phyloP scores from a whole-genome alignment of 345 rosid genomes.

The Citropsis articulata region DNA sequence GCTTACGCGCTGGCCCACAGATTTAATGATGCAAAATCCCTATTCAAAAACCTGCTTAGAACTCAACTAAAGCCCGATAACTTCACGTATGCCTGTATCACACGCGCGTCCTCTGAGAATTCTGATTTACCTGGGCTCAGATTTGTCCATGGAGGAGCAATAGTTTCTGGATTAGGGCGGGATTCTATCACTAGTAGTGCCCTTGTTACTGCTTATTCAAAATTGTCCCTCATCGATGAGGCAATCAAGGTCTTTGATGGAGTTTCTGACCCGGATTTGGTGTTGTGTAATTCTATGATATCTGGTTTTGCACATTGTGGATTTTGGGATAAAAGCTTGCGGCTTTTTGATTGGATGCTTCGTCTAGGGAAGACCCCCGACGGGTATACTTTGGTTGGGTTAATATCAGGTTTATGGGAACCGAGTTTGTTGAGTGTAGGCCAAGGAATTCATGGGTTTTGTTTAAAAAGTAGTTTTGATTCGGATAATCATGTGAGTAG shows the following conservation, averaged over 20 bases:
- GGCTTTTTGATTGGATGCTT: constrained; percentile 53
- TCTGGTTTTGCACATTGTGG: constrained; percentile 59
- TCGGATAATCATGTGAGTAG: constrained; percentile 54
- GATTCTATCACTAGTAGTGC: constrained; percentile 64
- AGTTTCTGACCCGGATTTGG: constrained; percentile 63
- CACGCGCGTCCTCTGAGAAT: constrained; percentile 59
- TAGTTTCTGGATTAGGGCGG: constrained; percentile 54
- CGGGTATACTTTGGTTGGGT: constrained; percentile 66
- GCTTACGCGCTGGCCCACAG: constrained; percentile 52
- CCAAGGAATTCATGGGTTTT: constrained; percentile 64
- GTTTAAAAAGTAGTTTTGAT: constrained; percentile 60
- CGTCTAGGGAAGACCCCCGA: constrained; percentile 45
- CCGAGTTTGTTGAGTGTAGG: constrained; percentile 40
- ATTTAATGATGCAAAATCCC: constrained; percentile 30
- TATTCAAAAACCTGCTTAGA: constrained; percentile 50
- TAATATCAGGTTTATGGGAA: constrained; percentile 51
- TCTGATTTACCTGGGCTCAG: constrained; percentile 40
- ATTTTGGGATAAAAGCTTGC: constrained; percentile 46
- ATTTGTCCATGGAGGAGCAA: constrained; percentile 50
- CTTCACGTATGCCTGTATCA: constrained; percentile 70
- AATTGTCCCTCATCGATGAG: constrained; percentile 44
- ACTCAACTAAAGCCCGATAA: constrained; percentile 54
- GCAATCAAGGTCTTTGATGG: constrained; percentile 53
- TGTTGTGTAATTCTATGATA: constrained; percentile 78
- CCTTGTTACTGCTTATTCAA: constrained; percentile 64